Percentiles rank a stretch among this genome's conserved stretches.
Evolutionary conservation across 495 filamentous ascomycete species (phyloP).

Genomic region (Aspergillus nidulans): DNA sequence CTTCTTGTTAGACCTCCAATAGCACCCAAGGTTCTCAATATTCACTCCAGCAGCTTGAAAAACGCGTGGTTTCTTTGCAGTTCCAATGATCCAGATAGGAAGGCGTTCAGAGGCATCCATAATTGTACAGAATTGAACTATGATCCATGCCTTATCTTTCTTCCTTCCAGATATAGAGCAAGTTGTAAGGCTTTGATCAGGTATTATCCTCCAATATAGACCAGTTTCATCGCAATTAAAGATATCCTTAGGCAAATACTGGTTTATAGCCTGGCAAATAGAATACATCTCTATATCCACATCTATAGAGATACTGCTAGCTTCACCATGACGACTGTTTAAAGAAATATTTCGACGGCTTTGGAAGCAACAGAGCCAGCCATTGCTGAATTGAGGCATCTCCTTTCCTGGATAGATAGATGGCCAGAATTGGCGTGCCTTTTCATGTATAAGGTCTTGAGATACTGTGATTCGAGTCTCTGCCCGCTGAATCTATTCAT

Average conservation of each 20-base stretch:
- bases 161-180: conserved; percentile 8
- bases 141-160: conserved; percentile 22
- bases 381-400: conserved; percentile 9
- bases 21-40: conserved; percentile 17
- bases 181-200: conserved; percentile 16
- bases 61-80: conserved; percentile 15
- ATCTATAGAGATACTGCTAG: not conserved
- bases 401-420: not conserved
- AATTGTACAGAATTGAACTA: conserved; percentile 19
- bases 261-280: not conserved
- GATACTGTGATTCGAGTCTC: not conserved
- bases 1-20: conserved; percentile 23
- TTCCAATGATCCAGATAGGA: conserved; percentile 25
- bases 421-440: conserved; percentile 1
- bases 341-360: too few relatives aligned
- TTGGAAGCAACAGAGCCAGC: conserved; percentile 5
- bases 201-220: conserved; percentile 24
- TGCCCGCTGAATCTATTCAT: not conserved
- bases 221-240: conserved; percentile 30
- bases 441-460: not conserved
- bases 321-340: not conserved
- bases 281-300: not conserved
- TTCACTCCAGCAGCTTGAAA: conserved; percentile 13
- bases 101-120: conserved; percentile 17
- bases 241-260: conserved; percentile 20